Percentiles rank a stretch among this genome's conserved stretches.
Conservation (phyloP, 2,329 filamentous ascomycete species). For the Fusarium caatingaense region DNA sequence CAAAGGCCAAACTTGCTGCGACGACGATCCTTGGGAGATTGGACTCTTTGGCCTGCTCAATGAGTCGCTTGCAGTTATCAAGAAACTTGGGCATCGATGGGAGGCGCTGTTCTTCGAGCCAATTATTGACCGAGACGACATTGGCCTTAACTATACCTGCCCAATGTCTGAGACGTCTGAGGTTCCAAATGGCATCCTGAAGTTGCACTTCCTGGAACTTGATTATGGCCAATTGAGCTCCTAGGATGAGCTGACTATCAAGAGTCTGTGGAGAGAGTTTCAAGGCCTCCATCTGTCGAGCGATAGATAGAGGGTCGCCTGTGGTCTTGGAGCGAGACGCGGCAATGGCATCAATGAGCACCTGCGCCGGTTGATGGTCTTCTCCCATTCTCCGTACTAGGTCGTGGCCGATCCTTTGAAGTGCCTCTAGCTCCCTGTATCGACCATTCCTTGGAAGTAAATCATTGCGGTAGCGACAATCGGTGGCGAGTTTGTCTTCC, state of each 20-base stretch:
- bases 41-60: too few relatives aligned
- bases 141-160: too few relatives aligned
- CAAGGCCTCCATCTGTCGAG: neutral
- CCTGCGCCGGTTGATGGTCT: neutral
- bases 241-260: neutral
- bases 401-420: neutral
- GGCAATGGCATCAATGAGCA: slow-evolving; percentile 8
- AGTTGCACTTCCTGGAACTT: neutral
- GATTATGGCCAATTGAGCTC: neutral
- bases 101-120: neutral
- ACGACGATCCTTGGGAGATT: too few relatives aligned
- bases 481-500: neutral
- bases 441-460: neutral
- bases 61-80: too few relatives aligned
- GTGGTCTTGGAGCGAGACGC: neutral
- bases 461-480: too few relatives aligned
- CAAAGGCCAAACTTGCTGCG: too few relatives aligned
- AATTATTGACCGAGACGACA: neutral
- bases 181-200: neutral
- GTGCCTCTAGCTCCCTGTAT: neutral
- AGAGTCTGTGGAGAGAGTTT: neutral
- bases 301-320: neutral
- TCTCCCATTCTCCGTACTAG: slow-evolving; percentile 24
- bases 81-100: too few relatives aligned
- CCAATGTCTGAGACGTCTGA: too few relatives aligned